These are phyloP conservation scores for Aspergillus fumigatus DNA, from an alignment of 2,329 filamentous ascomycete species.

Conservation along the genomic window DNA sequence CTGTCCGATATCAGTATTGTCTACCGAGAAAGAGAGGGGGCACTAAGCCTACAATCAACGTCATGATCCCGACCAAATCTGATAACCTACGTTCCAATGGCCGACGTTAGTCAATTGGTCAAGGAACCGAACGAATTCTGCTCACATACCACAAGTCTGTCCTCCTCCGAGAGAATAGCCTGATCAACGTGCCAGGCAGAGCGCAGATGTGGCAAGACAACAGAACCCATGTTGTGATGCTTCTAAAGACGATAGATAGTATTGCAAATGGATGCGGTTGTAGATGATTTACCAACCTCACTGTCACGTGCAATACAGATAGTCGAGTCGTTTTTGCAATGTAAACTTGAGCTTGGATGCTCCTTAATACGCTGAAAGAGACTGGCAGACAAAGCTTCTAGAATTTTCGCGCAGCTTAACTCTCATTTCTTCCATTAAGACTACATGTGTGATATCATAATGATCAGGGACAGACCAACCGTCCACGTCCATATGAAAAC, in stretches of 20 bases:
- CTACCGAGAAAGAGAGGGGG: neutral
- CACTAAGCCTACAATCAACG: conserved; percentile 54
- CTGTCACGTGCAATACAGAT: conserved; percentile 4
- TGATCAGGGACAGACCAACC: neutral
- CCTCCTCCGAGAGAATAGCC: conserved; percentile 85
- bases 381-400: neutral
- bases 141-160: conserved; percentile 58
- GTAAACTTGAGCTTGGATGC: neutral
- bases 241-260: neutral
- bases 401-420: neutral
- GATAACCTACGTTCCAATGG: conserved; percentile 59
- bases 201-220: conserved; percentile 84
- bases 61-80: conserved; percentile 87
- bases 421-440: neutral
- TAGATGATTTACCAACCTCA: neutral
- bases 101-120: neutral
- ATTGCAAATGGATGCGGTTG: neutral
- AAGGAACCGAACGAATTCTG: neutral
- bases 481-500: too few species aligned
- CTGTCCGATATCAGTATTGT: conserved; percentile 21
- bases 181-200: conserved; percentile 99
- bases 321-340: too few species aligned
- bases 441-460: neutral
- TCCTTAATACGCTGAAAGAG: neutral
- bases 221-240: conserved; percentile 62